Base-by-base conservation (phyloP, 768 basidiomycete genomes). In the Trametes gibbosa region DNA sequence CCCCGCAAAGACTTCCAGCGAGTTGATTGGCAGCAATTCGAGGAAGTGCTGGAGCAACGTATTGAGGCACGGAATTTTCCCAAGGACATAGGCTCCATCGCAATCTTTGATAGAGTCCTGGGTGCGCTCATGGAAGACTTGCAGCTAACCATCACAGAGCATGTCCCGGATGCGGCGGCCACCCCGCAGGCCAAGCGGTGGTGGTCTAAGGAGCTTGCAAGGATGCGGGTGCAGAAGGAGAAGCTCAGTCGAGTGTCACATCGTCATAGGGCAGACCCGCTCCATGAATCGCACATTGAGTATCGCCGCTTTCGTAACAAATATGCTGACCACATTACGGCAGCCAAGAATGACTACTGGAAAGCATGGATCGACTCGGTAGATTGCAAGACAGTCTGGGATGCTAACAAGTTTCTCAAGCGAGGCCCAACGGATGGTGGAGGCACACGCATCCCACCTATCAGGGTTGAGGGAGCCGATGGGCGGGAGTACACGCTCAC, bases 171-270 rank as follows among this genome's bases (percentile, higher is more conserved):
- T 1, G 29, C 61, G 0, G 54, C 64, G 25, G 66, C 65, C 0
- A 61, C 52, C 8, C 69, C 67, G 1, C 65, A 67, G 46, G 24
- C 57, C 2, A 76, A 75, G 37, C 12, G 65, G 3, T 77, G 75
- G 76, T 78, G 68, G 71, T 67, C 50, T 5, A 40, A 52, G 14
- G 71, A 73, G 0, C 71, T 79, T 1, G 53, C 51, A 0, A 47
- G 62, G 0, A 35, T 65, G 29, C 64, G 64, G 12, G 64, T 54
- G 16, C 29, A 63, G 3, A 50, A 61, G 0, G 61, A 68, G 9
- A 55, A 60, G 50, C 25, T 71, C 19, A 62, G 66, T 2, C 32
- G 58, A 0, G 24, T 54, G 0, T 34, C 69, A 0, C 52, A 58
- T n/a, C 50, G 41, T 0, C 53, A 54, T 25, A 52, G 65, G 25